Base-by-base conservation (phyloP, 805 yeast species). In the Yarrowia keelungensis region DNA sequence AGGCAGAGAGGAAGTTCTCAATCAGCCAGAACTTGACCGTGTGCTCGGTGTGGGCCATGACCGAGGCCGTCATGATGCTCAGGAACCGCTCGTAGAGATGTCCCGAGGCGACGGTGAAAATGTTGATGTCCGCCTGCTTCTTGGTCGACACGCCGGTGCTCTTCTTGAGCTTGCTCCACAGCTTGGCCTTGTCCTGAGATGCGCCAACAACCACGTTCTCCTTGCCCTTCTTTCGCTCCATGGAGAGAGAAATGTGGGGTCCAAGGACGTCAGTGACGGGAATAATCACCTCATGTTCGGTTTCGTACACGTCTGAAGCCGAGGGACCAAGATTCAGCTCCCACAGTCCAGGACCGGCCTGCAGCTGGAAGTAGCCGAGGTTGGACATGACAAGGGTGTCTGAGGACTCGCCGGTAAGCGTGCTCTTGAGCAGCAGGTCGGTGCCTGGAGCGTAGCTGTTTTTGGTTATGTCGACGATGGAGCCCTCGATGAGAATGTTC, bases 21-120 rank as follows among this genome's bases (percentile, higher is more conserved):
- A 92, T 82, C 14, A 94, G 79, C 98, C 97, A 92, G 75, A 93
- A 90, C 75, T 89, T 90, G 36, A 91, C 88, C 0, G 87, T 81
- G 65, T 85, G 86, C 1, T 86, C 79, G 3, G 92, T 85, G 71
- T 89, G 87, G 36, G 81, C 80, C 85, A 85, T 86, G 1, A 91
- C 93, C 3, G 95, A 89, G 0, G 86, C 86, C 67, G 88, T 88
- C 97, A 91, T 91, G n/a, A 89, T 89, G 15, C 89, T 82, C 69
- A 89, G 73, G 59, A 91, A 84, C 70, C 91, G 79, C 75, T 91
- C 97, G 76, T 91, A 91, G 46, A 87, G 77, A 71, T 87, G 91
- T 0, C 97, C 97, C 71, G 93, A 87, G 0, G 97, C 94, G 50
- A 91, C 88, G 0, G 93, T 84, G 79, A 91, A 92, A 46, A 91